A percentile compares a stretch with the other conserved stretches of the same genome.
These are phyloP conservation scores for Solanum lycopersicoides DNA, from an alignment of 257 asterid species.

Conservation along the genomic window DNA sequence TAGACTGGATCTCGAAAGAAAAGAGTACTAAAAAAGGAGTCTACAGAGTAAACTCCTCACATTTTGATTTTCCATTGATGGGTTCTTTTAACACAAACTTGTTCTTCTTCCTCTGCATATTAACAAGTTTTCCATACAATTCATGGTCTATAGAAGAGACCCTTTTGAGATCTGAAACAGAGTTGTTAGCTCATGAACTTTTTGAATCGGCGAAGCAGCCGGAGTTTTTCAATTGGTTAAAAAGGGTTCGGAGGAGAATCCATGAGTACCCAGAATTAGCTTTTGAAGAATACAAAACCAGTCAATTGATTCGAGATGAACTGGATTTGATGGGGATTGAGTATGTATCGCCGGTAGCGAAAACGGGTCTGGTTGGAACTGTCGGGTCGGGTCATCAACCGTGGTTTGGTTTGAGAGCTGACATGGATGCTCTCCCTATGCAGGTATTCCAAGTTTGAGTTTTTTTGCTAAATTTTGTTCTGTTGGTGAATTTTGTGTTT, in stretches of 20 bases:
- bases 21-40: too few relatives aligned
- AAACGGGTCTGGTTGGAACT: slow-evolving; percentile 70
- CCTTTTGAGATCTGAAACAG: slow-evolving; percentile 3
- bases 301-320: slow-evolving; percentile 63
- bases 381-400: slow-evolving; percentile 70
- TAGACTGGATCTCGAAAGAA: too few relatives aligned
- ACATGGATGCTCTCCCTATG: slow-evolving; percentile 93
- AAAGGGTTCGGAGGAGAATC: slow-evolving; percentile 53
- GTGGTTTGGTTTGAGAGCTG: slow-evolving; percentile 74
- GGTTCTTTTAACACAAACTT: not conserved
- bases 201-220: slow-evolving; percentile 53
- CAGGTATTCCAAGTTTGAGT: slow-evolving; percentile 31
- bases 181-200: slow-evolving; percentile 23
- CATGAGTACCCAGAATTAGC: slow-evolving; percentile 77
- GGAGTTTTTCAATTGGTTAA: slow-evolving; percentile 59
- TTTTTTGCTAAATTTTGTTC: not conserved
- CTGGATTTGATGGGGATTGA: slow-evolving; percentile 60
- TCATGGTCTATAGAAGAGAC: not conserved
- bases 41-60: not conserved
- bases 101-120: not conserved
- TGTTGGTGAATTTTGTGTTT: not conserved
- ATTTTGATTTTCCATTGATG: not conserved
- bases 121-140: not conserved
- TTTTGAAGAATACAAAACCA: slow-evolving; percentile 63
- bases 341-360: slow-evolving; percentile 69